A percentile compares a stretch with the other conserved stretches of the same genome.
These are phyloP conservation scores for Peltaster fructicola DNA, from an alignment of 2,329 filamentous ascomycete species.

Conservation along the genomic window DNA sequence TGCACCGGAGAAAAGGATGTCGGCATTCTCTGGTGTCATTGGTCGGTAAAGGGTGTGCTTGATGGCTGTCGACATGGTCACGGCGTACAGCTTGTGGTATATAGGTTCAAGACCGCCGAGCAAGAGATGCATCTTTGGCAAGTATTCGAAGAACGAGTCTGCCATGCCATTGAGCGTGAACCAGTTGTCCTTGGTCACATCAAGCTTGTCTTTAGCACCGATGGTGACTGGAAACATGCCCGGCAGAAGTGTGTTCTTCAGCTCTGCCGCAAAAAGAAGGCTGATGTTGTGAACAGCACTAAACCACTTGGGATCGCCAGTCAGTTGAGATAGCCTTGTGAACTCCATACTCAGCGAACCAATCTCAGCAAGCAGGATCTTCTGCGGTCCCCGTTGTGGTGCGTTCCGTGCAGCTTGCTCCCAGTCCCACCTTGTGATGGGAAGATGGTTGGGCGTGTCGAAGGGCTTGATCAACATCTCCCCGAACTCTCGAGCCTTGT, in stretches of 20 bases:
- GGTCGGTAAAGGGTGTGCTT: slow-evolving; percentile 32
- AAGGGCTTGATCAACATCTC: slow-evolving; percentile 31
- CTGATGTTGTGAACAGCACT: slow-evolving; percentile 28
- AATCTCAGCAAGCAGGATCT: slow-evolving; percentile 29
- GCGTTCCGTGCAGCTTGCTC: slow-evolving; percentile 21
- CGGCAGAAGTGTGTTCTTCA: slow-evolving; percentile 25
- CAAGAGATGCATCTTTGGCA: slow-evolving; percentile 31
- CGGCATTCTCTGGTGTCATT: slow-evolving; percentile 27
- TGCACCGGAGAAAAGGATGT: slow-evolving; percentile 30
- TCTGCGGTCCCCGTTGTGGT: slow-evolving; percentile 23
- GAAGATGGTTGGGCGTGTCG: slow-evolving; percentile 29
- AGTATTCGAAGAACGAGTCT: slow-evolving; percentile 22
- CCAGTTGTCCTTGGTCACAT: slow-evolving; percentile 24
- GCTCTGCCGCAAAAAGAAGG: slow-evolving; percentile 23
- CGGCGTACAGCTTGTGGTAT: slow-evolving; percentile 40
- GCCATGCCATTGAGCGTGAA: slow-evolving; percentile 22
- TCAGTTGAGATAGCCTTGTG: slow-evolving; percentile 28
- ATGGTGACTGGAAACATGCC: slow-evolving; percentile 32
- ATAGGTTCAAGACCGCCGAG: slow-evolving; percentile 27
- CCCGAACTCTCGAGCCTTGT: slow-evolving; percentile 21
- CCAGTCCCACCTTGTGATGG: slow-evolving; percentile 29
- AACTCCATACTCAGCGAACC: slow-evolving; percentile 32
- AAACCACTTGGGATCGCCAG: slow-evolving; percentile 28
- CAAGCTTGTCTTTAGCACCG: slow-evolving; percentile 21
- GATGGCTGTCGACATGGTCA: slow-evolving; percentile 24